Evolutionary conservation across 768 basidiomycete species (phyloP).

Genomic region (Scleroderma bovista): DNA sequence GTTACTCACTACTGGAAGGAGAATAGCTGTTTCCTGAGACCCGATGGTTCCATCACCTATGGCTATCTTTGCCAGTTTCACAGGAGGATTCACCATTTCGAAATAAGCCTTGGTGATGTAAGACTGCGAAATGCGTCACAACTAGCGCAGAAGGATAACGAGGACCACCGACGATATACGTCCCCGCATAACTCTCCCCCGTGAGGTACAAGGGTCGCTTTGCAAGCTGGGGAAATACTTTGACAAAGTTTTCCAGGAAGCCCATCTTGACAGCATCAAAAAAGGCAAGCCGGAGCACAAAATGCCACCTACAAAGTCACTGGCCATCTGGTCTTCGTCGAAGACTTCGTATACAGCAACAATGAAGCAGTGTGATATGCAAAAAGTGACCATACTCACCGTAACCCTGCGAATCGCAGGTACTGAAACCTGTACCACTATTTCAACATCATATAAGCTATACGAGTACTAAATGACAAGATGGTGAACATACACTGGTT

Average conservation of each 20-base stretch:
- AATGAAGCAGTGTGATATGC: not conserved
- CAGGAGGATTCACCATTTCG: slow-evolving; percentile 54
- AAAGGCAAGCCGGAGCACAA: not conserved
- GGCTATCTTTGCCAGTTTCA: slow-evolving; percentile 59
- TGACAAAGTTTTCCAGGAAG: slow-evolving; percentile 65
- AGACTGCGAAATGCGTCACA: slow-evolving; percentile 37
- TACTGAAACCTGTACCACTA: slow-evolving; percentile 60
- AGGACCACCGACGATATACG: slow-evolving; percentile 49
- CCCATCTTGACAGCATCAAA: slow-evolving; percentile 45
- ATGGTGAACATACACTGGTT: slow-evolving; percentile 47
- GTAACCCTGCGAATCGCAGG: slow-evolving; percentile 56
- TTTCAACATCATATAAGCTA: slow-evolving; percentile 3
- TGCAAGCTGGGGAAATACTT: slow-evolving; percentile 66
- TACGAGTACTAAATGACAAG: not conserved
- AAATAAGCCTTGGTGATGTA: slow-evolving; percentile 75
- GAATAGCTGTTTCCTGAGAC: slow-evolving; percentile 43
- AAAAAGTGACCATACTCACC: slow-evolving; percentile 30
- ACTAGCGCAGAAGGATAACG: not conserved
- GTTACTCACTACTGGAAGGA: slow-evolving; percentile 39
- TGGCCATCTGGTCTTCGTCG: slow-evolving; percentile 62
- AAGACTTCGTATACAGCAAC: slow-evolving; percentile 32
- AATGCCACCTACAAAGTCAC: slow-evolving; percentile 37
- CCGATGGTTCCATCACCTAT: slow-evolving; percentile 67
- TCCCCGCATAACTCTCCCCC: slow-evolving; percentile 74
- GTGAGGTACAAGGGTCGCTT: slow-evolving; percentile 62